Base-by-base conservation (phyloP, 1,139 yeast species). In the Debaryomycetaceae sp. region DNA sequence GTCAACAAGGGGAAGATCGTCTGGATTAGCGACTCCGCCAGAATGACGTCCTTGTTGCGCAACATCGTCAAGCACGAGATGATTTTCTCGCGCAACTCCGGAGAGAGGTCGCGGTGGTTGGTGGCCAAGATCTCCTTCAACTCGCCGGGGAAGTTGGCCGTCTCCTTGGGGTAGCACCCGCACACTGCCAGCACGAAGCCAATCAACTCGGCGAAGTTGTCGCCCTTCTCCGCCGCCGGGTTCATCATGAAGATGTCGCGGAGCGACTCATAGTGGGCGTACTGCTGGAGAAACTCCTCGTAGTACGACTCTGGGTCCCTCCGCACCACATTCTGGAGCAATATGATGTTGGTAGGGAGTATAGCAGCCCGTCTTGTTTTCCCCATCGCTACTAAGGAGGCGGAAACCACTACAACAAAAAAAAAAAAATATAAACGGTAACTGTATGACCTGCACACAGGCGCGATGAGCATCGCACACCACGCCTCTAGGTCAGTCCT, bases 161-260 rank as follows among this genome's bases (percentile, higher is more conserved):
- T 91, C 45, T 89, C 96, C 41, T 81, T 78, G 4, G 96, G 96
- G 51, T 80, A 91, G 46, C 95, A 88, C 12, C 75, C 63, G 51
- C 95, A 85, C 32, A 91, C 96, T 28, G 95, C 96, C 9, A 95
- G 74, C 29, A 93, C 82, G 51, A 91, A 89, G 0, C 96, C 95
- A 31, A 91, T 78, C 38, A 89, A 65, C 43, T 88, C 97, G 12
- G 75, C 75, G 53, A 91, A 85, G 45, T 86, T 93, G 10, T 69
- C 68, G 9, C 71, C 71, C 41, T 79, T 77, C 30, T 81, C 79
- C 2, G 75, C 69, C 2, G 71, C 53, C 4, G 83, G 83, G 53
- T 81, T 78, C 44, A 74, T 62, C 55, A 85, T 63, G 48, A 85
- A 86, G 39, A 93, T 82, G 51, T 89, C 96, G 53, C 95, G 66